A percentile compares a stretch with the other conserved stretches of the same genome.
These are phyloP conservation scores for Aureobasidium sp. DNA, from an alignment of 2,329 filamentous ascomycete species.

Conservation along the genomic window DNA sequence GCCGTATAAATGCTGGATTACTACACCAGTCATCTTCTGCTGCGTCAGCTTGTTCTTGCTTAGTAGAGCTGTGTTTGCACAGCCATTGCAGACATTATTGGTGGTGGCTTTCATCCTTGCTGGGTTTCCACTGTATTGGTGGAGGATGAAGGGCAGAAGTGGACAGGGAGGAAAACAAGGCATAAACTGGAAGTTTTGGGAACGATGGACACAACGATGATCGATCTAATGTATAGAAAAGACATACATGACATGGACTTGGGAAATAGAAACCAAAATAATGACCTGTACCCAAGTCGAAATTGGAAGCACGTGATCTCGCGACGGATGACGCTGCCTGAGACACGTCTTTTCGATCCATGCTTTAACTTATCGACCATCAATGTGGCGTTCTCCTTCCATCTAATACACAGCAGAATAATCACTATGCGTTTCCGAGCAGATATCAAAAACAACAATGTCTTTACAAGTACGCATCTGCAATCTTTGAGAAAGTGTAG, in stretches of 20 bases:
- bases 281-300: background rate
- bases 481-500: background rate
- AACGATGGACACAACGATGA: constrained; percentile 26
- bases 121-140: constrained; percentile 84
- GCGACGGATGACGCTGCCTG: constrained; percentile 5
- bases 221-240: constrained; percentile 14
- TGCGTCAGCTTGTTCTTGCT: constrained; percentile 92
- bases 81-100: constrained; percentile 81
- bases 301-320: background rate
- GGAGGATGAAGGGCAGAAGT: constrained; percentile 61
- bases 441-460: constrained; percentile 44
- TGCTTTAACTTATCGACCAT: background rate
- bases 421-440: constrained; percentile 46
- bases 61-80: constrained; percentile 78
- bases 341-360: background rate
- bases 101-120: constrained; percentile 78
- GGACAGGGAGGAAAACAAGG: constrained; percentile 26
- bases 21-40: constrained; percentile 95
- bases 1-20: constrained; percentile 94
- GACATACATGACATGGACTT: background rate
- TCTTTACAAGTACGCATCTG: constrained; percentile 44
- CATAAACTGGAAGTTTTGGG: constrained; percentile 35
- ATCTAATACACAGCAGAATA: background rate
- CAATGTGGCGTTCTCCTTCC: background rate
- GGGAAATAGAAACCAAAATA: background rate